phyloP scores from a whole-genome alignment of 2,329 filamentous ascomycete species.

The Arthrobotrys sphaeroides region DNA sequence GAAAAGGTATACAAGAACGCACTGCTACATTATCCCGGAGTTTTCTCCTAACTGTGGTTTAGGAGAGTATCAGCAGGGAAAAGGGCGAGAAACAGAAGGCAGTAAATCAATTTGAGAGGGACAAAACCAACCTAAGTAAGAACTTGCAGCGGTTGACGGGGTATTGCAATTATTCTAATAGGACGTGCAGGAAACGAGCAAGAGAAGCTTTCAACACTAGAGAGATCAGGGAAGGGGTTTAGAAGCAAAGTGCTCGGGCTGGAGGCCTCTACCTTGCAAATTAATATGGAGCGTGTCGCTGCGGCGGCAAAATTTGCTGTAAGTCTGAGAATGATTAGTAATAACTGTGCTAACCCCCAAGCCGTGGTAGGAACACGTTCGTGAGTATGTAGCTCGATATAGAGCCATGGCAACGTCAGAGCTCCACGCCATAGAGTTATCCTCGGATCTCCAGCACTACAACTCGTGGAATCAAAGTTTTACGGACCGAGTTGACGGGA shows the following conservation, averaged over 20 bases:
- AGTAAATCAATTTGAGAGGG: conserved; percentile 4
- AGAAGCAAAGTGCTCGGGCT: conserved; percentile 44
- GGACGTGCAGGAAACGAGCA: conserved; percentile 21
- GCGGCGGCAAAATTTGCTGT: conserved; percentile 68
- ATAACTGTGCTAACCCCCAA: background rate
- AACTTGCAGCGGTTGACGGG: background rate
- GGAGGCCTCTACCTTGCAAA: conserved; percentile 14
- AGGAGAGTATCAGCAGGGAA: conserved; percentile 65
- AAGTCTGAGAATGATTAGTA: conserved; percentile 57
- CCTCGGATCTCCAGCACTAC: conserved; percentile 75
- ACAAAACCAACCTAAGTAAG: conserved; percentile 32
- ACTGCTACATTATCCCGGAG: background rate
- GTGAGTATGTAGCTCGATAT: conserved; percentile 72
- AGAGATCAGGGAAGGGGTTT: conserved; percentile 31
- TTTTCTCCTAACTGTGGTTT: conserved; percentile 57
- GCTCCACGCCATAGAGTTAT: conserved; percentile 78
- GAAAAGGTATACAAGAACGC: conserved; percentile 63
- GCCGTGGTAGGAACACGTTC: conserved; percentile 56
- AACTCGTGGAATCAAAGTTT: conserved; percentile 71
- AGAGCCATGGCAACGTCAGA: conserved; percentile 74
- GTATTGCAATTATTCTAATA: background rate
- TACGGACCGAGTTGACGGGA: conserved; percentile 52
- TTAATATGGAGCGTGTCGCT: conserved; percentile 50
- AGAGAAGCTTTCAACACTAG: conserved; percentile 35
- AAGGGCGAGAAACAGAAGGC: conserved; percentile 21